phyloP scores from a whole-genome alignment of 495 filamentous ascomycete genomes.

The Durotheca rogersii region DNA sequence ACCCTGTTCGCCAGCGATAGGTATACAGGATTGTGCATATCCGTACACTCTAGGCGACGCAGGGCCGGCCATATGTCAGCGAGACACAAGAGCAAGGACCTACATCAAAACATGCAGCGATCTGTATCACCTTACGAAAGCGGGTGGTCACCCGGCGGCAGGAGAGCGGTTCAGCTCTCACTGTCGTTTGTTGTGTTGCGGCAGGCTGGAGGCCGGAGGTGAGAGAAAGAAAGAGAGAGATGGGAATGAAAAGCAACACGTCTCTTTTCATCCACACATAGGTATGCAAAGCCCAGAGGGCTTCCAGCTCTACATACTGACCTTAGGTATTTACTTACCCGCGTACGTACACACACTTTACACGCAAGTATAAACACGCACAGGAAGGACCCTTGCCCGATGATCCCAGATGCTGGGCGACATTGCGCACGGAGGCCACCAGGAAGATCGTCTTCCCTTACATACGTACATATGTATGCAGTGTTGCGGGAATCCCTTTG shows the following conservation, averaged over 20 bases:
- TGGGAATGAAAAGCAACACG: constrained; percentile 7
- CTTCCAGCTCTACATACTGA: constrained; percentile 17
- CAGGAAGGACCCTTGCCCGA: constrained; percentile 9
- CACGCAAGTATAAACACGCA: too few relatives aligned
- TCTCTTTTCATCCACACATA: constrained; percentile 6
- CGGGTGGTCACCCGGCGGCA: constrained; percentile 12
- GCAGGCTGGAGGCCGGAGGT: constrained; percentile 9
- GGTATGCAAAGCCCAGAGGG: constrained; percentile 22
- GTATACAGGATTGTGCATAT: too few relatives aligned
- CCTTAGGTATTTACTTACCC: too few relatives aligned
- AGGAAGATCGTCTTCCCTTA: constrained; percentile 15
- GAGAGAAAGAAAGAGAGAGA: neutral
- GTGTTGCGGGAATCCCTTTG: neutral
- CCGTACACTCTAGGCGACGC: too few relatives aligned
- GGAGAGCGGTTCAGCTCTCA: constrained; percentile 3
- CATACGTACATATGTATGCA: neutral
- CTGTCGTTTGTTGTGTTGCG: constrained; percentile 3
- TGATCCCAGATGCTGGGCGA: constrained; percentile 8
- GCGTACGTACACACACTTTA: too few relatives aligned
- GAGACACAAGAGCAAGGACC: constrained; percentile 4
- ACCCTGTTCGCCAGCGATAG: neutral
- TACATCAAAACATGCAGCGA: constrained; percentile 20
- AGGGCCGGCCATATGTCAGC: constrained; percentile 2
- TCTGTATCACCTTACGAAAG: constrained; percentile 26
- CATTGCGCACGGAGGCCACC: too few relatives aligned